Evolutionary conservation across 2,329 filamentous ascomycete species (phyloP), one percentile per base, ranked within the genome.

Genomic region (Trichoderma polysporum): DNA sequence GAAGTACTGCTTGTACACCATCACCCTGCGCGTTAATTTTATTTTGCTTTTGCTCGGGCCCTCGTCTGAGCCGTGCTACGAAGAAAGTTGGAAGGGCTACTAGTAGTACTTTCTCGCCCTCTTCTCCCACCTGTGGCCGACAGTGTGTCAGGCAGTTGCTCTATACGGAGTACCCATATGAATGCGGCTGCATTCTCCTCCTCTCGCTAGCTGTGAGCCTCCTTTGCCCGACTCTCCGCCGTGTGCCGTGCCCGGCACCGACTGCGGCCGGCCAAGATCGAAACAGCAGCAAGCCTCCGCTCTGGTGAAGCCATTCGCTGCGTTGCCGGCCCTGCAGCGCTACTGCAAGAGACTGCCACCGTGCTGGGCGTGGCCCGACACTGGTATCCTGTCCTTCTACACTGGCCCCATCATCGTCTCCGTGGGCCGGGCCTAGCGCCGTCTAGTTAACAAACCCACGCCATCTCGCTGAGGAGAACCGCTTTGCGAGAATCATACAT

Each of bases 341-440:
- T 58, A 50, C 62, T 58, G 62, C 62, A 50, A 58, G 50, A 64
- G 52, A 41, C 62, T 31, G 39, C 61, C 29, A 37, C 37, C 41
- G 49, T 59, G 45, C 47, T 39, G 31, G 37, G 39, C 57, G 41
- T 64, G 37, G 29, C 52, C 41, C 35, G 37, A 47, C 63, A 33
- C 50, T 54, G 60, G 49, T 52, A 41, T 17, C 22, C 52, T 52
- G 37, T 67, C 39, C 58, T 45, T 47, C 50, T 17, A 29, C 49
- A 37, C 33, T 39, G 58, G 58, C 45, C 45, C 58, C 59, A 45
- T 37, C 27, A 31, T 45, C 45, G 66, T 68, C 27, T 41, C 50
- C 59, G 60, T 68, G 60, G 61, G 66, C 61, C 60, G 66, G 66
- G 66, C 60, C 66, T 68, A 68, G 66, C 61, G 66, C 60, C 66